Evolutionary conservation across 192 early-diverging fungal species (phyloP).

Genomic region (Backusella psychrophila): DNA sequence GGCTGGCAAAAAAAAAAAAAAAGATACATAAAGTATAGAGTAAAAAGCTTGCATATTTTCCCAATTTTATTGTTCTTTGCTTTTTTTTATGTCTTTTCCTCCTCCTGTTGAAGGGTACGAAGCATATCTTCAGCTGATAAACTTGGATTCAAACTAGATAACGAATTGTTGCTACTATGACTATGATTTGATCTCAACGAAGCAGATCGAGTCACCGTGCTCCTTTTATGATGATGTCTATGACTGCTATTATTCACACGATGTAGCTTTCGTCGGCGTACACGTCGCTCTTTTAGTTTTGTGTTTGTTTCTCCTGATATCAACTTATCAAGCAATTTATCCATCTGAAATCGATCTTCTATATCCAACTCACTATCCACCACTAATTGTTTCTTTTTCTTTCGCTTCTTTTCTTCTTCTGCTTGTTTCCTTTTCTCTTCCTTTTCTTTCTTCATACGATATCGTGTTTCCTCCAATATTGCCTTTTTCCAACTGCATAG

Average conservation of each 20-base stretch:
- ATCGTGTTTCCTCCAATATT: not conserved
- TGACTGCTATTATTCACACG: not conserved
- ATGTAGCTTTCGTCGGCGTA: not conserved
- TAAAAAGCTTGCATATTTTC: not conserved
- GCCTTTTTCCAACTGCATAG: not conserved
- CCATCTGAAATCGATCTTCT: conserved; percentile 60
- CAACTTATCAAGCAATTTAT: conserved; percentile 68
- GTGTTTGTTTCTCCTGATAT: conserved; percentile 58
- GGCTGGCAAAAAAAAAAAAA: not conserved
- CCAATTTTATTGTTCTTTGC: not conserved
- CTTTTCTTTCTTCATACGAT: not conserved
- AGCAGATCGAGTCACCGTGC: not conserved
- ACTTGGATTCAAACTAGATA: not conserved
- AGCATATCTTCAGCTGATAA: not conserved
- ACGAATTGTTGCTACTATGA: not conserved
- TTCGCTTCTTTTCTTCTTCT: not conserved
- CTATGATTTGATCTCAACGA: not conserved
- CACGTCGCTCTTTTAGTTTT: conserved; percentile 13
- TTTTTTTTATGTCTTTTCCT: not conserved
- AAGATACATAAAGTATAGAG: not conserved
- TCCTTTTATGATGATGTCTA: not conserved
- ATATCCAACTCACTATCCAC: not conserved
- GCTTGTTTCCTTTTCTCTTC: not conserved
- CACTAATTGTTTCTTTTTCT: not conserved
- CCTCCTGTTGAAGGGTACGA: not conserved